Evolutionary conservation across 306 rosid genomes (phyloP).

Genomic region (Sphenostylis stenocarpa): DNA sequence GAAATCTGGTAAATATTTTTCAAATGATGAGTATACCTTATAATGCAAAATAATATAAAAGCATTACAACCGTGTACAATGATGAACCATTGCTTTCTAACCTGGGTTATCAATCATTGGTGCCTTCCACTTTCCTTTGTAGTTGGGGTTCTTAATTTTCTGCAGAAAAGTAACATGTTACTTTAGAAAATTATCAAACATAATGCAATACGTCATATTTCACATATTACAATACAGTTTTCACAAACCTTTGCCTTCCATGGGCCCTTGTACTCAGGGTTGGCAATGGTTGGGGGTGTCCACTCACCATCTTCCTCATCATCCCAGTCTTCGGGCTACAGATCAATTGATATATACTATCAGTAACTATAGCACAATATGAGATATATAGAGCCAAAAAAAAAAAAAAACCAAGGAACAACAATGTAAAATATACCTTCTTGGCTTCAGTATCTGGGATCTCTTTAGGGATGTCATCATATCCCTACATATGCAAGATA

Average conservation of each 20-base stretch:
- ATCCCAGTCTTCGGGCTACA: constrained; percentile 99
- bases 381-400: background rate
- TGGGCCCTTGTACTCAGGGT: constrained; percentile 98
- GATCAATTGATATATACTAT: constrained; percentile 27
- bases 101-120: constrained; percentile 98
- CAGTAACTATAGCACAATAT: constrained; percentile 17
- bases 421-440: constrained; percentile 58
- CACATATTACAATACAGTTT: background rate
- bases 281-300: constrained; percentile 93
- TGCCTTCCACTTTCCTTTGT: constrained; percentile 96
- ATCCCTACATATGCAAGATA: constrained; percentile 55
- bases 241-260: constrained; percentile 89
- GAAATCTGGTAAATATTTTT: constrained; percentile 56
- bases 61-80: background rate
- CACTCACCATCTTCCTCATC: constrained; percentile 99
- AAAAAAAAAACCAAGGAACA: too few species aligned
- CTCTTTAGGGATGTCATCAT: constrained; percentile 90
- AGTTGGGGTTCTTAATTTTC: constrained; percentile 97
- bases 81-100: constrained; percentile 19
- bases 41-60: background rate
- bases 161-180: constrained; percentile 27
- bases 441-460: constrained; percentile 87
- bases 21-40: constrained; percentile 1
- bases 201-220: background rate
- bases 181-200: constrained; percentile 25